Base-by-base conservation (phyloP, 768 basidiomycete genomes). In the Russula griseocarnosa region DNA sequence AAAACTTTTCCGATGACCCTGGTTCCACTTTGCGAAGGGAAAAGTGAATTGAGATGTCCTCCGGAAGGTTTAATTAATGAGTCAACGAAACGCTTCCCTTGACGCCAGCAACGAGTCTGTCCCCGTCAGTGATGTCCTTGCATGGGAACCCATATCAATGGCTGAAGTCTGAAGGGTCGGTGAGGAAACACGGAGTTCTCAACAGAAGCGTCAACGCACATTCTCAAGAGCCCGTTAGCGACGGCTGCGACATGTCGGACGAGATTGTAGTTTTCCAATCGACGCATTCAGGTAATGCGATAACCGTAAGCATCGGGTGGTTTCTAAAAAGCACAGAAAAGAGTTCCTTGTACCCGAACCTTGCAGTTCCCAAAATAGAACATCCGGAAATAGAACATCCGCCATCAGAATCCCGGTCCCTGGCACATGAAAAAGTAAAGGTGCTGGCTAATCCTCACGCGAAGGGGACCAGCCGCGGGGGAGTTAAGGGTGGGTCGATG, bases 211-310 rank as follows among this genome's bases (percentile, higher is more conserved):
- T 47, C 52, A 28, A 59, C 46, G 11, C 28, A 32, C 46, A 60
- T 42, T 58, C 63, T 44, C 62, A 14, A 44, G 46, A 58, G 30
- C 34, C 46, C 38, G 63, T 60, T 60, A 28, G 53, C 47, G 49
- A 64, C 52, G 50, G 40, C 58, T 50, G 58, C 53, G 58, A 60
- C 6, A 32, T n/a, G 30, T 60, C 63, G 58, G 63, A 64, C 47
- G 24, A 49, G 28, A 49, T 49, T 7, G 28, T 22, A 26, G 30
- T 63, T 40, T 40, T 30, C 57, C 42, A 53, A 46, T 36, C 56
- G 49, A 46, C 16, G 22, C 24, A 36, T 55, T 18, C 14, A 32
- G 9, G 20, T 30, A 46, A 49, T 54, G 32, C 7, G 30, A 10
- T n/a, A 28, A 16, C 30, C 38, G 30, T 32, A 22, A 52, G 57